phyloP scores from a whole-genome alignment of 192 early-diverging fungal genomes.

The Gaertneriomyces semiglobifer region DNA sequence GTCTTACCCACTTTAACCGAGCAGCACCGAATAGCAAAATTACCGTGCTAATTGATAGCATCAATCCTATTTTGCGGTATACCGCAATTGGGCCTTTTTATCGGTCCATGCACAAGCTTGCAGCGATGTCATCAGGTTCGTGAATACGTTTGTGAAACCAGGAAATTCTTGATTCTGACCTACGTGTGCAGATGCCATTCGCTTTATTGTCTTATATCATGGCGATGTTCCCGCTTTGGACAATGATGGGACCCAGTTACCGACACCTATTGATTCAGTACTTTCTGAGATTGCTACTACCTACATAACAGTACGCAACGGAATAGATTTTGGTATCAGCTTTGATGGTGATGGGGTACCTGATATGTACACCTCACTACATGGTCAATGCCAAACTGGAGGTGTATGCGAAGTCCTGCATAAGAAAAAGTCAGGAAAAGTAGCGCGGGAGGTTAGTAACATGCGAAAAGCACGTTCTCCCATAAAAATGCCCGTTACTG shows the following conservation, averaged over 20 bases:
- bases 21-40: background rate
- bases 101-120: too few species aligned
- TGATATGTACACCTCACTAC: conserved; percentile 29
- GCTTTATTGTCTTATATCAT: conserved; percentile 36
- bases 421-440: conserved; percentile 48
- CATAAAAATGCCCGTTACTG: background rate
- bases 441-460: conserved; percentile 29
- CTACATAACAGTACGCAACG: conserved; percentile 20
- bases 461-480: background rate
- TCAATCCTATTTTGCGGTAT: background rate
- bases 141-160: background rate
- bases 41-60: conserved; percentile 21
- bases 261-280: background rate
- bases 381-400: conserved; percentile 19
- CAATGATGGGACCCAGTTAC: background rate
- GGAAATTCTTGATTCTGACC: background rate
- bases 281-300: conserved; percentile 13
- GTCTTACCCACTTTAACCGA: background rate
- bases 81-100: too few species aligned
- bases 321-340: conserved; percentile 22
- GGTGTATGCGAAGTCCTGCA: conserved; percentile 38
- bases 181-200: conserved; percentile 21
- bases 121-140: background rate
- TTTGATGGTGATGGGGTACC: conserved; percentile 4
- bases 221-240: conserved; percentile 22